Evolutionary conservation across 116 monocot species (phyloP), one percentile per base, ranked within the genome.

Genomic region (Papilionanthe hybrid): DNA sequence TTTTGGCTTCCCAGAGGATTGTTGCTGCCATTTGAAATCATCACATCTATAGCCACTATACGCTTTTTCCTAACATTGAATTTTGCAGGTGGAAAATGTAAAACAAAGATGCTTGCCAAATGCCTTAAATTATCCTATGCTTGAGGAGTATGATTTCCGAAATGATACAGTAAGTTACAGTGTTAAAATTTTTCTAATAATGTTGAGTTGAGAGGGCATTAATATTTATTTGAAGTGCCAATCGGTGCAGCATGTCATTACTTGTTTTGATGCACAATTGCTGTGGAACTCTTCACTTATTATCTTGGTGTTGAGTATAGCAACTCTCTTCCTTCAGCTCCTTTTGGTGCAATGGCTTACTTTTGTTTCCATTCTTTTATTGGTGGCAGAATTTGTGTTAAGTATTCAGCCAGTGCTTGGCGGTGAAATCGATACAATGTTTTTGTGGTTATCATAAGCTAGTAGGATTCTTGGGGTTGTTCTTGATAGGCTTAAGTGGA

Each of bases 141-240:
- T 96, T 57, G 93, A 92, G 90, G 95, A 96, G 77, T 96, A 96
- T 80, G 95, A 96, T 80, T 96, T 96, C 77, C 88, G 95, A 83
- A 93, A 96, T 88, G 95, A 96, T 80, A 96, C 89, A 0, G 93
- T 96, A 57, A 85, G 89, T 83, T 76, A 23, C 27, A 49, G 10
- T 50, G 13, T 50, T 75, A 75, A 28, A 37, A 48, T 75, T 75
- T 50, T 15, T 47, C 42, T 75, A 22, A 75, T 50, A 27, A 25
- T 75, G n/a, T 47, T 75, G 42, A 71, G 37, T 32, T 22, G 12
- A 37, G 17, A 30, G 32, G 30, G 17, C 23, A 25, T 1, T 73
- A 9, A 29, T 44, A 44, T 44, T 73, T 43, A 73, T 44, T 73
- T 73, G 20, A 73, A 44, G 22, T 73, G 6, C 19, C 43, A 73